Conservation (phyloP, 108 stramenopile genomes). For the Pseudonitzschia pungens region DNA sequence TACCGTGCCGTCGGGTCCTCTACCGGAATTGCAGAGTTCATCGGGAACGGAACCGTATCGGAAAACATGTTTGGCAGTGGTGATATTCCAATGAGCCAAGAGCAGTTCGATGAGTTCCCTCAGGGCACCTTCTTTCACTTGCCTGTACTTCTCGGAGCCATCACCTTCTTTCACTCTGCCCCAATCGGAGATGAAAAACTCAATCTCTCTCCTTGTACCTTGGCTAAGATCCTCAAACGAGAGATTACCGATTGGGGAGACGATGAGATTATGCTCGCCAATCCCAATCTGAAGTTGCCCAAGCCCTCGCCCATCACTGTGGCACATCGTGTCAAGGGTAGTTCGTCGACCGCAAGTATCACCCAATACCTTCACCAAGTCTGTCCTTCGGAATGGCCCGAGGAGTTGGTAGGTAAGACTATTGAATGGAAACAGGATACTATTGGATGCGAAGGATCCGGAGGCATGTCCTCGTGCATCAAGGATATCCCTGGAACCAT, state of each 20-base stretch:
- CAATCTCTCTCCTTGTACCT: constrained; percentile 67
- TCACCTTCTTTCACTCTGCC: constrained; percentile 77
- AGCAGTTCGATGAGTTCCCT: constrained; percentile 40
- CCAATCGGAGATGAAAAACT: constrained; percentile 49
- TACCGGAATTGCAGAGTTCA: constrained; percentile 75
- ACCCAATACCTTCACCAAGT: constrained; percentile 52
- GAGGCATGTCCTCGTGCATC: constrained; percentile 69
- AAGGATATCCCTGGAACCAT: constrained; percentile 59
- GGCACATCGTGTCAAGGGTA: constrained; percentile 69
- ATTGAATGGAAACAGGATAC: constrained; percentile 60
- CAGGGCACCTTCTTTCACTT: constrained; percentile 57
- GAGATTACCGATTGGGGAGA: constrained; percentile 76
- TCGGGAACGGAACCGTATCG: constrained; percentile 46
- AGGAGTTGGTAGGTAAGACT: constrained; percentile 38
- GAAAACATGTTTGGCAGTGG: constrained; percentile 76
- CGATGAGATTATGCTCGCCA: constrained; percentile 47
- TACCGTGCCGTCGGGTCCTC: constrained; percentile 89
- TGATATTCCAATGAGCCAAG: constrained; percentile 67
- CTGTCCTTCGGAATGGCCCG: constrained; percentile 69
- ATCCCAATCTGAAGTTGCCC: constrained; percentile 33
- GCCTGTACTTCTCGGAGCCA: constrained; percentile 73
- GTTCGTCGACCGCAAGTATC: constrained; percentile 65
- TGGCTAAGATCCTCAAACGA: constrained; percentile 74
- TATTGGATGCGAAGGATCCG: constrained; percentile 65
- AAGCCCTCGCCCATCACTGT: constrained; percentile 52